These are phyloP conservation scores for Phytopythium litorale DNA, from an alignment of 352 stramenopile species.

Conservation along the genomic window DNA sequence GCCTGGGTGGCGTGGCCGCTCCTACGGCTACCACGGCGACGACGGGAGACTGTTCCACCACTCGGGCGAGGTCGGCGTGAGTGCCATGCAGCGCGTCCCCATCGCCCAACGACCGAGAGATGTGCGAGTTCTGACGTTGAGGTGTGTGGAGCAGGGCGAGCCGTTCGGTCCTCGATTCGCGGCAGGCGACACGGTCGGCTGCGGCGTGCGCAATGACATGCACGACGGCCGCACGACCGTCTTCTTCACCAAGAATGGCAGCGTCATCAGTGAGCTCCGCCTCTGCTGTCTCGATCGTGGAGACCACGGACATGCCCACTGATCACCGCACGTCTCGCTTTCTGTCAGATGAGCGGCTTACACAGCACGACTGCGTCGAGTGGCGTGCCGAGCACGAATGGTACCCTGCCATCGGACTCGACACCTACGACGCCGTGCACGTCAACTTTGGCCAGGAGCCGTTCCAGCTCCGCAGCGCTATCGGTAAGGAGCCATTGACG, in stretches of 20 bases:
- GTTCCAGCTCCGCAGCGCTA: conserved; percentile 35
- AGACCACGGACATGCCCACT: background rate
- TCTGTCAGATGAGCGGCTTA: background rate
- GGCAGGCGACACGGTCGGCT: conserved; percentile 64
- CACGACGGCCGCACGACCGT: conserved; percentile 34
- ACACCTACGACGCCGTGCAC: conserved; percentile 71
- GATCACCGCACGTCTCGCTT: background rate
- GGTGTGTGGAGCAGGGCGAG: conserved; percentile 28
- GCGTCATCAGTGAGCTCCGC: conserved; percentile 12
- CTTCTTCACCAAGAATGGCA: conserved; percentile 74
- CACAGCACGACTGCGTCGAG: conserved; percentile 10
- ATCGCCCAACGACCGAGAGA: background rate
- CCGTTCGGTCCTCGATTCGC: conserved; percentile 58
- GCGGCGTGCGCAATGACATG: conserved; percentile 48
- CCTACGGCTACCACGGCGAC: conserved; percentile 60
- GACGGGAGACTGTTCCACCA: conserved; percentile 46
- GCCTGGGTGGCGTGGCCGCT: conserved; percentile 43
- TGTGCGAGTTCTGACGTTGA: background rate
- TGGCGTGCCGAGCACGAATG: conserved; percentile 28
- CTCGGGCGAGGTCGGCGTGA: conserved; percentile 16
- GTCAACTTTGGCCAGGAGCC: conserved; percentile 85
- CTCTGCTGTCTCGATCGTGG: background rate
- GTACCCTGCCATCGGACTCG: conserved; percentile 81
- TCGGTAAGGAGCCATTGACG: background rate
- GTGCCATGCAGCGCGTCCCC: background rate